A percentile compares a stretch with the other conserved stretches of the same genome.
Evolutionary conservation across 2,329 filamentous ascomycete genomes (phyloP).

Genomic region (Lecanicillium sp.): DNA sequence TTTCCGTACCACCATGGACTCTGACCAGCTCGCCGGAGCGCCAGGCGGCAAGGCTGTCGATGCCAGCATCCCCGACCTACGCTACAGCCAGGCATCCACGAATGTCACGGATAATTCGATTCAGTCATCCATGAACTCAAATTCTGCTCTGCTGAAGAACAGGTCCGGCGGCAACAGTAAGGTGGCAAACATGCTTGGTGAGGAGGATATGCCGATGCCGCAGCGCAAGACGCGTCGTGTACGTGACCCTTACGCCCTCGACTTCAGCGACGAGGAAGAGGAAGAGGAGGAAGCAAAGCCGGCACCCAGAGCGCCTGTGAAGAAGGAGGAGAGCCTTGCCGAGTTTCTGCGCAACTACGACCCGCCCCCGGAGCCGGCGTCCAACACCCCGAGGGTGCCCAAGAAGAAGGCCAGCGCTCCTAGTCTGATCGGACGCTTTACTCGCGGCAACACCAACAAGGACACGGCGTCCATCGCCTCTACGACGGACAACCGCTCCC

Average conservation of each 20-base stretch:
- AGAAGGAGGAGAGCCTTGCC: conserved; percentile 61
- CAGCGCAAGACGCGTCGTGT: conserved; percentile 70
- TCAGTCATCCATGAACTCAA: conserved; percentile 67
- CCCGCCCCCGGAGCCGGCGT: conserved; percentile 51
- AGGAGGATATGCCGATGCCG: conserved; percentile 53
- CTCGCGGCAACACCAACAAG: conserved; percentile 28
- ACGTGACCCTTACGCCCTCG: conserved; percentile 90
- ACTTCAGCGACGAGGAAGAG: conserved; percentile 65
- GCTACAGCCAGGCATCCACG: conserved; percentile 51
- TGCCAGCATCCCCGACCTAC: conserved; percentile 49
- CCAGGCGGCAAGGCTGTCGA: conserved; percentile 52
- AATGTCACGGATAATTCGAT: conserved; percentile 52
- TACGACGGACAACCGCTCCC: conserved; percentile 27
- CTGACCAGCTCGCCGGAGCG: conserved; percentile 61
- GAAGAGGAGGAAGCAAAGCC: conserved; percentile 45
- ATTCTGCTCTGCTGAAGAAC: conserved; percentile 58
- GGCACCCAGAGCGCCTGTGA: conserved; percentile 28
- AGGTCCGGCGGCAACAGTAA: conserved; percentile 27
- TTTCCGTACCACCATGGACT: conserved; percentile 80
- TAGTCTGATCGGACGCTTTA: conserved; percentile 56
- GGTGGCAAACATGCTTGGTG: conserved; percentile 37
- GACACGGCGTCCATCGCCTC: conserved; percentile 22
- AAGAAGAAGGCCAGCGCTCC: conserved; percentile 61
- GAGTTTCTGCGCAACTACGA: conserved; percentile 68
- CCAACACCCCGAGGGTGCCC: conserved; percentile 32